Percentiles rank a stretch among this genome's conserved stretches.
phyloP scores from a whole-genome alignment of 805 yeast species.

The Candida insectorum region DNA sequence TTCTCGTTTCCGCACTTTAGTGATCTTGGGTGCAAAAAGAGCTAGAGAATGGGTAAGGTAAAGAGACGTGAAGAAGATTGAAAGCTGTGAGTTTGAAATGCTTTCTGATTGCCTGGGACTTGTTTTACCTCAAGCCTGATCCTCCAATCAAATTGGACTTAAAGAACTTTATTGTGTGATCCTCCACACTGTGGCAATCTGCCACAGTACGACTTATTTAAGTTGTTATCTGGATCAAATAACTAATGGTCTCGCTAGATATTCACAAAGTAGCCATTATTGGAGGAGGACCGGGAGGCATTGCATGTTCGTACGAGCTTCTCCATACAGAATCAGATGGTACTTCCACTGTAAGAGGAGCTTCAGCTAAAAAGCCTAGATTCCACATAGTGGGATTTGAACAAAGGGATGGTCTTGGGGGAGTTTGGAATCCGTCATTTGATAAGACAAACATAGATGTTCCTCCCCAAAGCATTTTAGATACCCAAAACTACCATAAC shows the following conservation, averaged over 20 bases:
- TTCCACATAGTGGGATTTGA: slow-evolving; percentile 43
- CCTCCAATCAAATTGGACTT: too few relatives aligned
- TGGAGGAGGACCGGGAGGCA: slow-evolving; percentile 33
- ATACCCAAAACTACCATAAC: slow-evolving; percentile 25
- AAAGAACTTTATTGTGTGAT: too few relatives aligned
- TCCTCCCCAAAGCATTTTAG: slow-evolving; percentile 31
- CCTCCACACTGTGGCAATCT: too few relatives aligned
- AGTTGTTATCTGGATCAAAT: too few relatives aligned
- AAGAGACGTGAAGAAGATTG: too few relatives aligned
- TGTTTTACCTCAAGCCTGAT: too few relatives aligned
- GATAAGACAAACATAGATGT: slow-evolving; percentile 18
- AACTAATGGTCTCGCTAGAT: slow-evolving; percentile 1
- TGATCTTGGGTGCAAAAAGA: too few relatives aligned
- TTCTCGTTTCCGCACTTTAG: not conserved
- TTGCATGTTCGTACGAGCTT: slow-evolving; percentile 30
- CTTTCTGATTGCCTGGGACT: not conserved
- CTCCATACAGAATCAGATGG: slow-evolving; percentile 28
- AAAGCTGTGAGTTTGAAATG: too few relatives aligned
- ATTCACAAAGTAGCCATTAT: slow-evolving; percentile 23
- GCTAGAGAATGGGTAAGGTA: not conserved
- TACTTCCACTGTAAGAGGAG: slow-evolving; percentile 15
- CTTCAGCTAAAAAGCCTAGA: slow-evolving; percentile 17
- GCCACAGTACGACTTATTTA: too few relatives aligned
- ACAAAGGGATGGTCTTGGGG: slow-evolving; percentile 41
- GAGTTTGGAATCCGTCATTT: slow-evolving; percentile 38